phyloP scores from a whole-genome alignment of 1,139 yeast species.

The Wickerhamiella infanticola region DNA sequence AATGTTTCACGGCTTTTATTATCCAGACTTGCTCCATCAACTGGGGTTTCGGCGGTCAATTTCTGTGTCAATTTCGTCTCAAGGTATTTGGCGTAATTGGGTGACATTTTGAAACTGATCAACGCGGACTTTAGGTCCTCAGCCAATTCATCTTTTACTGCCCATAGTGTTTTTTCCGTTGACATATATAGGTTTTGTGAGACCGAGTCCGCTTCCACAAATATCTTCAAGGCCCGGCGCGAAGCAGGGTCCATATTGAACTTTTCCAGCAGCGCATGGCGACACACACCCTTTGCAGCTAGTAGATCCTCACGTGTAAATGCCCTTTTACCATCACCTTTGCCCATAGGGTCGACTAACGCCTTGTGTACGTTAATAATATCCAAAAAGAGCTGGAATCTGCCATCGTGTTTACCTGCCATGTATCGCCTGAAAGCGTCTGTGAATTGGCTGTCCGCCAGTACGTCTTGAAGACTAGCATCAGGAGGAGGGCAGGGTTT shows the following conservation, averaged over 20 bases:
- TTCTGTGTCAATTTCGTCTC: background rate
- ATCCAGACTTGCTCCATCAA: background rate
- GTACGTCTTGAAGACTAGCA: background rate
- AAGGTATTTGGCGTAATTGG: background rate
- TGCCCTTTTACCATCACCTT: background rate
- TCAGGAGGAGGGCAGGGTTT: background rate
- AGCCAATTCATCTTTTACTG: background rate
- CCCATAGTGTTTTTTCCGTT: background rate
- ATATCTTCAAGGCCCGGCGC: background rate
- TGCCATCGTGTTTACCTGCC: background rate
- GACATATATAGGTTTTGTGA: background rate
- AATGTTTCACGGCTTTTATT: background rate
- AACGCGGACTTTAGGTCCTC: background rate
- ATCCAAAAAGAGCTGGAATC: background rate
- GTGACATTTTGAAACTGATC: background rate
- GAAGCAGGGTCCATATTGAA: background rate
- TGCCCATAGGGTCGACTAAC: background rate
- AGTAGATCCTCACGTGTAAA: background rate
- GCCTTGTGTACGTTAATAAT: background rate
- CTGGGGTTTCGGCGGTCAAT: background rate
- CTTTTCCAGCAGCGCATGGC: background rate
- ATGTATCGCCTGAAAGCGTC: background rate
- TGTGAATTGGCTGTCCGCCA: constrained; percentile 12
- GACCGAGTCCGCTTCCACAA: background rate
- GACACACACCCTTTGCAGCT: background rate